A percentile compares a stretch with the other conserved stretches of the same genome.
Conservation (phyloP, 768 basidiomycete species). For the Sporobolomyces roseus region DNA sequence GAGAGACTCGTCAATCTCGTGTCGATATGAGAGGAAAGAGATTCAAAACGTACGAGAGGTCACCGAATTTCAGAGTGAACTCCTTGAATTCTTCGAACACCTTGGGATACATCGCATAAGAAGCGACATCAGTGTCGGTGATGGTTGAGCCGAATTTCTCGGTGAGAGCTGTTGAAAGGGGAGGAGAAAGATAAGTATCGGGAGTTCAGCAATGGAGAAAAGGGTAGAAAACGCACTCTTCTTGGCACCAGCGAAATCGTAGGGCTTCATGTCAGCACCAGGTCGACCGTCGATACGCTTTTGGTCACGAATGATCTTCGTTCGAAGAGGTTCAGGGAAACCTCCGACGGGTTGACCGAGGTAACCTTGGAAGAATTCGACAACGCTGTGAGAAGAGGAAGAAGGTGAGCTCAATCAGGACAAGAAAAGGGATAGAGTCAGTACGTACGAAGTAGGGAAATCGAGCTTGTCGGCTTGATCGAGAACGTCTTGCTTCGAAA, state of each 20-base stretch:
- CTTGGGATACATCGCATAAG: slow-evolving; percentile 97
- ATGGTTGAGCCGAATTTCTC: slow-evolving; percentile 95
- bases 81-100: slow-evolving; percentile 88
- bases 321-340: slow-evolving; percentile 94
- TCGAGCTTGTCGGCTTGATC: slow-evolving; percentile 83
- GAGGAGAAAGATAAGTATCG: slow-evolving; percentile 57
- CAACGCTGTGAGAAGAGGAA: slow-evolving; percentile 43
- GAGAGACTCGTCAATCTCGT: neutral
- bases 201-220: neutral
- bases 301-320: slow-evolving; percentile 86
- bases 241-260: slow-evolving; percentile 82
- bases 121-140: slow-evolving; percentile 84
- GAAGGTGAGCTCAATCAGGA: neutral
- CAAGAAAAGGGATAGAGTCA: slow-evolving; percentile 10
- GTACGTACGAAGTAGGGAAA: slow-evolving; percentile 85
- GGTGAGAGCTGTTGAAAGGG: slow-evolving; percentile 54
- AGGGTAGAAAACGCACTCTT: neutral
- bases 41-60: slow-evolving; percentile 33
- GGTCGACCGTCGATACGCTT: slow-evolving; percentile 90
- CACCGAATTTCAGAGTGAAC: slow-evolving; percentile 85
- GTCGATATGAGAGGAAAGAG: neutral
- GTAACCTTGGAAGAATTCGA: slow-evolving; percentile 98
- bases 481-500: slow-evolving; percentile 80
- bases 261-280: slow-evolving; percentile 75
- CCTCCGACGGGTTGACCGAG: slow-evolving; percentile 94